Percentiles rank a stretch among this genome's conserved stretches.
phyloP scores from a whole-genome alignment of 345 rosid genomes.

The Citrus maxima region DNA sequence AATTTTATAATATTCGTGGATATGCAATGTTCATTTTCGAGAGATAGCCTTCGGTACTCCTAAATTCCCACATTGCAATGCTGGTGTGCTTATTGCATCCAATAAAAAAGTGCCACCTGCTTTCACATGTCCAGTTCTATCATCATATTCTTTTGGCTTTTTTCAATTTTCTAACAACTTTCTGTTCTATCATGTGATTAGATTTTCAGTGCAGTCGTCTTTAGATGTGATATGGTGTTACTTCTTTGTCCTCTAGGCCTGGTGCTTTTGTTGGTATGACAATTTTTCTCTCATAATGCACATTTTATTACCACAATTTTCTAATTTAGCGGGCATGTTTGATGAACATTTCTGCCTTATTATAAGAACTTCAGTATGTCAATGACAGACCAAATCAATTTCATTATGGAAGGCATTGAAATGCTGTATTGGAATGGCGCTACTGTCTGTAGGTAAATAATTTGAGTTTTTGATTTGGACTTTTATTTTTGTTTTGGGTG shows the following conservation, averaged over 20 bases:
- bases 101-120: neutral
- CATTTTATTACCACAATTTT: neutral
- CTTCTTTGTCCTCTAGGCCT: slow-evolving; percentile 80
- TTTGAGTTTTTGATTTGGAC: neutral
- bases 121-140: neutral
- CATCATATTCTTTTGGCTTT: too few species aligned
- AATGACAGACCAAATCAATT: slow-evolving; percentile 68
- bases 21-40: neutral
- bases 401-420: slow-evolving; percentile 62
- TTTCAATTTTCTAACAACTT: neutral
- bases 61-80: neutral
- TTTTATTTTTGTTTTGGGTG: neutral
- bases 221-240: slow-evolving; percentile 84
- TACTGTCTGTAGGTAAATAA: slow-evolving; percentile 66
- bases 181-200: slow-evolving; percentile 29
- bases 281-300: neutral
- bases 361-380: slow-evolving; percentile 22
- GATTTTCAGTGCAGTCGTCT: slow-evolving; percentile 67
- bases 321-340: neutral
- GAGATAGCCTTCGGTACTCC: neutral
- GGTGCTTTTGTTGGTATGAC: slow-evolving; percentile 70
- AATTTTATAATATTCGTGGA: neutral
- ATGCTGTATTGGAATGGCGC: slow-evolving; percentile 49
- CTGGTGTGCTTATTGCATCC: neutral
- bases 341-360: slow-evolving; percentile 25